Conservation (phyloP, 768 basidiomycete species). For the Glaciozyma martinii region DNA sequence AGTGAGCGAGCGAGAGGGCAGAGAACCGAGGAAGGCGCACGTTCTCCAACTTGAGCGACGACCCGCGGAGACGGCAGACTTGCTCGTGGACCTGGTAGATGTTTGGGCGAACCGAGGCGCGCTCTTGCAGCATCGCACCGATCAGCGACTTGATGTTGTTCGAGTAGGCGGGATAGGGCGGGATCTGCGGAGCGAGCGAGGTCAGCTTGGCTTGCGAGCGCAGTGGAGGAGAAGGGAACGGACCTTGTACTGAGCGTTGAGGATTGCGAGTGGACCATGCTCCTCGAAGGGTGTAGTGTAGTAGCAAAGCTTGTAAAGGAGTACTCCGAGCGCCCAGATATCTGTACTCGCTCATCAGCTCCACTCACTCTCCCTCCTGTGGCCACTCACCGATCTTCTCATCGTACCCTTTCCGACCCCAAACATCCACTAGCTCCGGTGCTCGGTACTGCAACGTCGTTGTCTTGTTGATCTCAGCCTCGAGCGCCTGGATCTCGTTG, state of each 20-base stretch:
- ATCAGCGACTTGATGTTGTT: slow-evolving; percentile 33
- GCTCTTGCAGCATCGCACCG: slow-evolving; percentile 85
- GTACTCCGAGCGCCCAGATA: slow-evolving; percentile 93
- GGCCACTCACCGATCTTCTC: slow-evolving; percentile 57
- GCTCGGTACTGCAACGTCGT: slow-evolving; percentile 96
- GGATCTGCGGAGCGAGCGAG: slow-evolving; percentile 25
- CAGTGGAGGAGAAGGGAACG: slow-evolving; percentile 68
- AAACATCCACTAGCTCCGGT: slow-evolving; percentile 96
- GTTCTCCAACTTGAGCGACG: slow-evolving; percentile 37
- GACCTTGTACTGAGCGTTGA: slow-evolving; percentile 83
- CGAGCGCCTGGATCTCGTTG: slow-evolving; percentile 75
- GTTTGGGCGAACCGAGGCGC: slow-evolving; percentile 72
- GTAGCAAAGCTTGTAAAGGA: slow-evolving; percentile 97
- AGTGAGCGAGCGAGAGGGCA: background rate
- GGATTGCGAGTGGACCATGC: slow-evolving; percentile 87
- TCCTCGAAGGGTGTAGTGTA: slow-evolving; percentile 99
- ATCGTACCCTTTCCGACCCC: slow-evolving; percentile 70
- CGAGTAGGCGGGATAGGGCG: slow-evolving; percentile 27
- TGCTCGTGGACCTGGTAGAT: slow-evolving; percentile 76
- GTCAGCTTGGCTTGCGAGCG: slow-evolving; percentile 87
- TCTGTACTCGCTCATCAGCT: slow-evolving; percentile 44
- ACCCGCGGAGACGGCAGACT: slow-evolving; percentile 79
- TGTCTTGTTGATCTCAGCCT: slow-evolving; percentile 85
- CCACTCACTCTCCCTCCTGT: background rate
- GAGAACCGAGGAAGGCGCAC: slow-evolving; percentile 1